Percentiles rank a stretch among this genome's conserved stretches.
Evolutionary conservation across 2,329 filamentous ascomycete genomes (phyloP).

Genomic region (Mycocentrospora acerina): DNA sequence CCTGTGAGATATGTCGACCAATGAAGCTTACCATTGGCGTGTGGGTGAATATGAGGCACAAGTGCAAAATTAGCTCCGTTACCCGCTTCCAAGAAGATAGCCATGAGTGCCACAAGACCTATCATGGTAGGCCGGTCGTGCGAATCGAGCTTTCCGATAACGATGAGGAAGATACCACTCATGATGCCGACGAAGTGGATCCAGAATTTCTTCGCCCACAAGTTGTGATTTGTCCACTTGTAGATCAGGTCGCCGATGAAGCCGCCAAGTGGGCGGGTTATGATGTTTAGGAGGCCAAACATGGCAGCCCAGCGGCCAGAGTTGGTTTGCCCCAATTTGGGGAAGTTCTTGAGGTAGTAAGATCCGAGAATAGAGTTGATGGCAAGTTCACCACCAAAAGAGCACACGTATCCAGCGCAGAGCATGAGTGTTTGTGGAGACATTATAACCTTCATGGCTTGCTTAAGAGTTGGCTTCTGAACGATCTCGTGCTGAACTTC

Average conservation of each 20-base stretch:
- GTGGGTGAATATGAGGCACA: slow-evolving; percentile 82
- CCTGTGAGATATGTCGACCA: no score
- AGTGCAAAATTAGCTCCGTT: slow-evolving; percentile 88
- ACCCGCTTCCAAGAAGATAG: slow-evolving; percentile 79
- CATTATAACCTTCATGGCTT: slow-evolving; percentile 62
- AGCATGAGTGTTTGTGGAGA: slow-evolving; percentile 60
- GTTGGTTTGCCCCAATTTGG: slow-evolving; percentile 54
- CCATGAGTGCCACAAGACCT: slow-evolving; percentile 73
- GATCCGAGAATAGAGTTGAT: slow-evolving; percentile 62
- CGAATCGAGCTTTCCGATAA: slow-evolving; percentile 66
- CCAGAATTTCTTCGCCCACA: slow-evolving; percentile 67
- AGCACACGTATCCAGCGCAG: slow-evolving; percentile 59
- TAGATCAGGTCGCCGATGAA: slow-evolving; percentile 60
- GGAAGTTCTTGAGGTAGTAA: slow-evolving; percentile 61
- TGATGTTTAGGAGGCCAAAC: slow-evolving; percentile 73
- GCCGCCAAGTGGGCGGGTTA: slow-evolving; percentile 68
- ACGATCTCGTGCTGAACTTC: slow-evolving; percentile 62
- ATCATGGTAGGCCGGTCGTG: slow-evolving; percentile 67
- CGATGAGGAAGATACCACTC: slow-evolving; percentile 61
- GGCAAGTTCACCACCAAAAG: slow-evolving; percentile 61
- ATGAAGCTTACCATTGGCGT: slow-evolving; percentile 75
- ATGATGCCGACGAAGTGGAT: slow-evolving; percentile 59
- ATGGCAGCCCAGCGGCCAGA: slow-evolving; percentile 67
- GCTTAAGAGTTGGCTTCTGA: slow-evolving; percentile 61
- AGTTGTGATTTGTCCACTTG: slow-evolving; percentile 45